Evolutionary conservation across 208 protist genomes (phyloP).

Genomic region (Wallacemonas sp.): DNA sequence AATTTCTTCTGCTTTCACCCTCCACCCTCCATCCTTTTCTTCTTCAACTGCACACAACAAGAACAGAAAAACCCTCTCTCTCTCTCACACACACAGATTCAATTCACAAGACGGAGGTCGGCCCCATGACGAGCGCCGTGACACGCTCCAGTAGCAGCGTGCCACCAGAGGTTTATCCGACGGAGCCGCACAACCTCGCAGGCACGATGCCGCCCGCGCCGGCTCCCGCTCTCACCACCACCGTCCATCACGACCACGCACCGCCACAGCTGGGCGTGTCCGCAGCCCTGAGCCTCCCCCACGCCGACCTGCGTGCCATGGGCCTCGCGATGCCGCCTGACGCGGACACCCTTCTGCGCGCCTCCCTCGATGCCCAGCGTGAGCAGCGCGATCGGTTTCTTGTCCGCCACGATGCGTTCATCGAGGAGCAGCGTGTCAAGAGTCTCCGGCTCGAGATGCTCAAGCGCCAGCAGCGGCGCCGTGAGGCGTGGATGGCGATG

Average conservation of each 20-base stretch:
- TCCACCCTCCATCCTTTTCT: no score
- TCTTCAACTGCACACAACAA: no score
- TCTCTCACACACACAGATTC: no score
- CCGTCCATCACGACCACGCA: constrained; percentile 4
- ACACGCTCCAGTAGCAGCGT: no score
- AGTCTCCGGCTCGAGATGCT: constrained; percentile 44
- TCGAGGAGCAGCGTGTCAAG: constrained; percentile 46
- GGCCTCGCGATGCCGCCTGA: constrained; percentile 38
- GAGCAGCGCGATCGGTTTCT: constrained; percentile 29
- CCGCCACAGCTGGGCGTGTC: neutral
- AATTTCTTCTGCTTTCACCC: no score
- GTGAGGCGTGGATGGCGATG: constrained; percentile 39
- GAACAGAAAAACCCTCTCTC: no score
- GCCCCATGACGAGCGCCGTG: no score
- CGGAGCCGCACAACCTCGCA: no score
- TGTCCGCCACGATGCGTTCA: constrained; percentile 31
- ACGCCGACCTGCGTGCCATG: neutral
- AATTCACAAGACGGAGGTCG: no score
- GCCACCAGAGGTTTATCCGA: no score
- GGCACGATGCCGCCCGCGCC: no score
- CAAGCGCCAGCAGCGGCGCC: constrained; percentile 49
- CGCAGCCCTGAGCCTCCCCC: neutral
- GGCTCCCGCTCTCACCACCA: no score
- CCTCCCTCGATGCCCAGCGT: constrained; percentile 56
- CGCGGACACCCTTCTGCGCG: constrained; percentile 38